Evolutionary conservation across 306 rosid species (phyloP).

Genomic region (Sesbania bispinosa): DNA sequence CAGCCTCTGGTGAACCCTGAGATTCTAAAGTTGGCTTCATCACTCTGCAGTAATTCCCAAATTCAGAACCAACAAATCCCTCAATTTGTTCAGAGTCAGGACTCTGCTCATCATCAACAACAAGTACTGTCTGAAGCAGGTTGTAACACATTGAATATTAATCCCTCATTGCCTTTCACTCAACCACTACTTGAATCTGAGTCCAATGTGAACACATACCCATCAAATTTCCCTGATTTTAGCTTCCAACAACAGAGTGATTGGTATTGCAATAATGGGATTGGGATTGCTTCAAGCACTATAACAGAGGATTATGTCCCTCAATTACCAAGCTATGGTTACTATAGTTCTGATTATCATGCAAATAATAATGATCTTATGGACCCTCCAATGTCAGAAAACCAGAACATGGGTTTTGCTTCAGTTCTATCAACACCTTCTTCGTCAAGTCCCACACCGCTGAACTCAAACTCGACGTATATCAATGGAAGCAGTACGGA

Average conservation of each 20-base stretch:
- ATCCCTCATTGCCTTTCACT: constrained; percentile 10
- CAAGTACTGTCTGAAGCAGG: too few species aligned
- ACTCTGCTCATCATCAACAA: constrained; percentile 12
- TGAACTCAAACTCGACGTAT: constrained; percentile 62
- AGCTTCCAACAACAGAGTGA: constrained; percentile 39
- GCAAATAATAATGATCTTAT: not conserved
- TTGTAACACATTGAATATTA: not conserved
- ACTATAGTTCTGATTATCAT: constrained; percentile 23
- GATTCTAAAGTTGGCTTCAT: constrained; percentile 61
- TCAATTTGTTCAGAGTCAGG: not conserved
- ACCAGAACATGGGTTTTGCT: constrained; percentile 44
- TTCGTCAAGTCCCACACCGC: constrained; percentile 55
- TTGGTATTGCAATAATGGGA: constrained; percentile 28
- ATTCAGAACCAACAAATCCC: constrained; percentile 21
- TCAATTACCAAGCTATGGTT: constrained; percentile 27
- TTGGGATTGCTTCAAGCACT: constrained; percentile 21
- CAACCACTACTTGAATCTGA: constrained; percentile 24
- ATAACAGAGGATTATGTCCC: constrained; percentile 23
- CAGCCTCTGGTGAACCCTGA: constrained; percentile 60
- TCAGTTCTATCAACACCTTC: constrained; percentile 75
- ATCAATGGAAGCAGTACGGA: constrained; percentile 43
- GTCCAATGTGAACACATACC: constrained; percentile 34
- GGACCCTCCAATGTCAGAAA: constrained; percentile 37
- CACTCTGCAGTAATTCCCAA: constrained; percentile 43
- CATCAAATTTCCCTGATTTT: constrained; percentile 31